Percentiles rank a stretch among this genome's conserved stretches.
Conservation (phyloP, 116 monocot species). For the Phalaenopsis hybrid region DNA sequence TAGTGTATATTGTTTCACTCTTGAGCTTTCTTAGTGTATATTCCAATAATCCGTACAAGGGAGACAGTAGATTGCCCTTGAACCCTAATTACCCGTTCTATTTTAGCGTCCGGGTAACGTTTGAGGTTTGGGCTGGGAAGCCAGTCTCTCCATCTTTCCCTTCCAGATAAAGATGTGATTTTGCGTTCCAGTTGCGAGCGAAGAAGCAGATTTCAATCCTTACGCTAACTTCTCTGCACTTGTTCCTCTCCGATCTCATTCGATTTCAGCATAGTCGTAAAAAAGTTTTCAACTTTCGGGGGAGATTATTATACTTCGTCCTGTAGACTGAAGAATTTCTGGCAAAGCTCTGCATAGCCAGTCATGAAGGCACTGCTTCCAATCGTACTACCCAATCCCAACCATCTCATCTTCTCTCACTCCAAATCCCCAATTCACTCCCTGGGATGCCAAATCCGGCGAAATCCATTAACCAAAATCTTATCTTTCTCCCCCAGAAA, state of each 20-base stretch:
- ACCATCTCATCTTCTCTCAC: conserved; percentile 12
- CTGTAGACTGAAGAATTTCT: background rate
- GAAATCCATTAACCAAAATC: background rate
- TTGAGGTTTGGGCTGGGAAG: background rate
- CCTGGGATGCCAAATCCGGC: conserved; percentile 12
- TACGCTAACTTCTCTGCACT: background rate
- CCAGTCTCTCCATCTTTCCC: background rate
- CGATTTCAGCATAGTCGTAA: background rate
- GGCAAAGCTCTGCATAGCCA: background rate
- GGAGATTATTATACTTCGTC: background rate
- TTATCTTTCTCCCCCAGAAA: background rate
- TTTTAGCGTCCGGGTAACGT: background rate
- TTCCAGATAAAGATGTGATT: background rate
- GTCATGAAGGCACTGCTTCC: conserved; percentile 7
- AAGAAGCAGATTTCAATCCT: background rate
- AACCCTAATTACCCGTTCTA: no score
- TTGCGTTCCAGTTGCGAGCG: background rate
- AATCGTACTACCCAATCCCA: conserved; percentile 9
- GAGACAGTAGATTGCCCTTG: no score
- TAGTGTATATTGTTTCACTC: no score
- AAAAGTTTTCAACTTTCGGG: background rate
- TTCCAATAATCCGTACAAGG: no score
- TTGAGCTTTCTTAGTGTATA: no score
- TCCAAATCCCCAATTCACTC: conserved; percentile 11
- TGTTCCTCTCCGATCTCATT: background rate